Base-by-base conservation (phyloP, 2,329 filamentous ascomycete genomes). In the Xylariaceae sp. region DNA sequence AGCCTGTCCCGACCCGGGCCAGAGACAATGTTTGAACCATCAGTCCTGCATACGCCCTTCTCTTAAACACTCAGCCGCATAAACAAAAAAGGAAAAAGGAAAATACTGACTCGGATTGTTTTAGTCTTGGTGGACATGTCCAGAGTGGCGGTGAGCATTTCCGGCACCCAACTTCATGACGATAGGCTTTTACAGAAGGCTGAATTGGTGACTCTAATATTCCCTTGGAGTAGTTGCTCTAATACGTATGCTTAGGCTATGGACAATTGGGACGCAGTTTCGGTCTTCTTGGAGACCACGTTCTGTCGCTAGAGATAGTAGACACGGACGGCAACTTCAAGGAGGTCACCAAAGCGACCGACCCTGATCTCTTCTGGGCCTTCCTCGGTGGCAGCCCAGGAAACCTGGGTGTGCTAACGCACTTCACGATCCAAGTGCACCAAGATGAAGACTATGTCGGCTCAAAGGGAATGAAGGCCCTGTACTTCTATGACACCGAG, bases 331-430 rank as follows among this genome's bases (percentile, higher is more conserved):
- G 80, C 0, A 56, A 69, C 8, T 66, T 76, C 29, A 64, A 76
- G 1, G 74, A 72, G 3, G 73, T 81, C 3, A 77, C 72, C 19
- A 75, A 71, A n/a, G 61, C 71, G 0, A 66, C 71, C n/a, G 74
- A 84, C 50, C 60, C 73, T 0, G 81, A 85, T 40, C 71, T 85
- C 0, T 85, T 82, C 67, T 85, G 79, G 72, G 81, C 80, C 1
- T 70, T 83, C 2, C 71, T 76, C 6, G 80, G 81, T 2, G 80
- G 81, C 2, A 81, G 82, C 2, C 79, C 77, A 0, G 80, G 80
- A 1, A 84, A 78, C 35, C 80, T 81, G 48, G 82, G 77, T 1
- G 72, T 85, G 3, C 74, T 84, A 3, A 73, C 75, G 0, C 81
- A 79, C 5, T 74, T 80, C 66, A 83, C 78, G 0, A 66, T 77